Percentiles rank a stretch among this genome's conserved stretches.
Evolutionary conservation across 1,284 basidiomycete species (phyloP).

Genomic region (Trichosporon sp.): DNA sequence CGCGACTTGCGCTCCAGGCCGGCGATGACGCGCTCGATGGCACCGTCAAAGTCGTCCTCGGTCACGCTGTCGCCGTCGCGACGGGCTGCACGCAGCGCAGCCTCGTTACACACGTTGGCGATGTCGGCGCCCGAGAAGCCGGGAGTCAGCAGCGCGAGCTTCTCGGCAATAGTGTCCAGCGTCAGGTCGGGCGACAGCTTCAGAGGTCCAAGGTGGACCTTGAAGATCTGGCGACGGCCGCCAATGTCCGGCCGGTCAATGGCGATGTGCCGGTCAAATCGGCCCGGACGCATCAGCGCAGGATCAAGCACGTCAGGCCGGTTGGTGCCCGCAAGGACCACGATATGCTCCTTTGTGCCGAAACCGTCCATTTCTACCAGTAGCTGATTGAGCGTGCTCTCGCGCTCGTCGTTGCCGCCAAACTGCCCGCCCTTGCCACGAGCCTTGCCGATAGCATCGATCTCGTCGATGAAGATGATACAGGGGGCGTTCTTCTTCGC

Average conservation of each 20-base stretch:
- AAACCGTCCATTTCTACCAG: slow-evolving; percentile 99
- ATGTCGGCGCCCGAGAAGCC: slow-evolving; percentile 99
- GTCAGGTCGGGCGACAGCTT: slow-evolving; percentile 60
- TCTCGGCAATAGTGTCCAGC: slow-evolving; percentile 68
- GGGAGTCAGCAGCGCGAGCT: slow-evolving; percentile 90
- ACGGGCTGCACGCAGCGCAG: slow-evolving; percentile 89
- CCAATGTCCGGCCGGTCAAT: slow-evolving; percentile 93
- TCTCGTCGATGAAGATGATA: slow-evolving; percentile 82
- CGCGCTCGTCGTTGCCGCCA: slow-evolving; percentile 96
- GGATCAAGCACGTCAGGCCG: slow-evolving; percentile 91
- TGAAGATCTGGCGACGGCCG: slow-evolving; percentile 89
- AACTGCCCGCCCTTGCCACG: slow-evolving; percentile 81
- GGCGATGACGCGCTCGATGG: slow-evolving; percentile 96
- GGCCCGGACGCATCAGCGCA: slow-evolving; percentile 91
- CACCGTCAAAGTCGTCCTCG: slow-evolving; percentile 87
- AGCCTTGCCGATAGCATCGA: slow-evolving; percentile 96
- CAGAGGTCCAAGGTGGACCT: slow-evolving; percentile 84
- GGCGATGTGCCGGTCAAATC: slow-evolving; percentile 94
- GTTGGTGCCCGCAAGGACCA: slow-evolving; percentile 95
- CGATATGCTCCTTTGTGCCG: slow-evolving; percentile 89
- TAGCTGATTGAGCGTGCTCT: slow-evolving; percentile 95
- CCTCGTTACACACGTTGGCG: slow-evolving; percentile 98
- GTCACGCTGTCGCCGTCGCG: slow-evolving; percentile 71
- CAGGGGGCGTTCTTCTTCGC: slow-evolving; percentile 97
- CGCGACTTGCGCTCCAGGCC: slow-evolving; percentile 94